Percentiles rank a stretch among this genome's conserved stretches.
These are phyloP conservation scores for Leishmania turanica DNA, from an alignment of 208 protist genomes.

Conservation along the genomic window DNA sequence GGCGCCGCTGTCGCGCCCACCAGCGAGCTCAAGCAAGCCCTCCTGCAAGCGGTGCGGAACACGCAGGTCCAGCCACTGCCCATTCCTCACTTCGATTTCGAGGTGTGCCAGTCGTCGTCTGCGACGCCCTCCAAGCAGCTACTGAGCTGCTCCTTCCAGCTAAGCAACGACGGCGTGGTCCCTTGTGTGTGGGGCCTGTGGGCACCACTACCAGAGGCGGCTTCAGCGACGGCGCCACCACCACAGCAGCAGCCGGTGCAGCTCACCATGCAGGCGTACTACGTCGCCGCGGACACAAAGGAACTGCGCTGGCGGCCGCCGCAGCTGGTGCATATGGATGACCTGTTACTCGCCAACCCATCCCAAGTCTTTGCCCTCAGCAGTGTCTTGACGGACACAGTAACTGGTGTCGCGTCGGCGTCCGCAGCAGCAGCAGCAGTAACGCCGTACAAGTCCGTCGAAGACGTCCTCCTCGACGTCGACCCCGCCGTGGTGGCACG, in stretches of 20 bases:
- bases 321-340: slow-evolving; percentile 36
- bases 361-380: slow-evolving; percentile 41
- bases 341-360: slow-evolving; percentile 34
- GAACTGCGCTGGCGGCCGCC: slow-evolving; percentile 38
- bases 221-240: neutral
- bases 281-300: slow-evolving; percentile 35
- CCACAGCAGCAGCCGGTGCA: slow-evolving; percentile 20
- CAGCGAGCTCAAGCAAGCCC: slow-evolving; percentile 14
- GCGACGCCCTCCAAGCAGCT: slow-evolving; percentile 31
- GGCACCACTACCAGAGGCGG: slow-evolving; percentile 20
- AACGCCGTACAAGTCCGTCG: slow-evolving; percentile 14
- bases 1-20: neutral
- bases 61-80: slow-evolving; percentile 28
- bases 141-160: slow-evolving; percentile 40
- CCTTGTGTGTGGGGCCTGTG: slow-evolving; percentile 51
- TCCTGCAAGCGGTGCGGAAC: slow-evolving; percentile 26
- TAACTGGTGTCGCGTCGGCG: neutral
- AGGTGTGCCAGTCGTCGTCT: neutral
- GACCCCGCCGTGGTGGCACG: slow-evolving; percentile 33
- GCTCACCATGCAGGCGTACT: slow-evolving; percentile 46
- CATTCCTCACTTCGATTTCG: slow-evolving; percentile 31
- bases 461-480: slow-evolving; percentile 24
- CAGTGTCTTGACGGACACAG: slow-evolving; percentile 17
- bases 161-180: slow-evolving; percentile 45
- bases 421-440: neutral